These are phyloP conservation scores for Penicillium frequentans DNA, from an alignment of 2,329 filamentous ascomycete species.

Conservation along the genomic window DNA sequence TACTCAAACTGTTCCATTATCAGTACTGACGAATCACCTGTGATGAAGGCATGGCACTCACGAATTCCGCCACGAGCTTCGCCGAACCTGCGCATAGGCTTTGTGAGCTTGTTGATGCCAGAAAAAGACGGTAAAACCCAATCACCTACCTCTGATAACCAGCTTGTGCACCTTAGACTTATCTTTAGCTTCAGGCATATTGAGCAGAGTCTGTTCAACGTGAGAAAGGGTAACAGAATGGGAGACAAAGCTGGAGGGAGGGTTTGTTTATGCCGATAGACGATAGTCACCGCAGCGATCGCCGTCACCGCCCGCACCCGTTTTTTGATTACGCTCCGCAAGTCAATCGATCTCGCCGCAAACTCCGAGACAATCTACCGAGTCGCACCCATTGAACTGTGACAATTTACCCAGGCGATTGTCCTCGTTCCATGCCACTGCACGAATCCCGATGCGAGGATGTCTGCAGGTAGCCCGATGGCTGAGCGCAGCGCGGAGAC, in stretches of 20 bases:
- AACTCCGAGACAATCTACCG: slow-evolving; percentile 1
- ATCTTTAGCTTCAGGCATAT: slow-evolving; percentile 54
- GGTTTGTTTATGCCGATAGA: slow-evolving; percentile 36
- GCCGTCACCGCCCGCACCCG: slow-evolving; percentile 25
- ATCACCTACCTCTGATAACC: slow-evolving; percentile 52
- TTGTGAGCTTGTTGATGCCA: slow-evolving; percentile 27
- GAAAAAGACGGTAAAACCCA: not conserved
- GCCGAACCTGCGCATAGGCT: slow-evolving; percentile 58
- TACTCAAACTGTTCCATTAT: slow-evolving; percentile 75
- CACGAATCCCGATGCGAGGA: slow-evolving; percentile 46
- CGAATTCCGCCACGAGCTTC: slow-evolving; percentile 92
- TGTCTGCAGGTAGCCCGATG: slow-evolving; percentile 48
- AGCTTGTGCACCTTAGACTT: slow-evolving; percentile 95
- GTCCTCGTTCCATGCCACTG: slow-evolving; percentile 31
- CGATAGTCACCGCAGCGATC: slow-evolving; percentile 39
- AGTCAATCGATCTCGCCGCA: not conserved
- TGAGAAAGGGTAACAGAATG: not conserved
- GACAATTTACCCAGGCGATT: not conserved
- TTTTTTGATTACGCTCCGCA: slow-evolving; percentile 33
- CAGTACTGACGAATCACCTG: slow-evolving; percentile 14
- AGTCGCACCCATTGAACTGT: slow-evolving; percentile 9
- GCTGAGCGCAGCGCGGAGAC: slow-evolving; percentile 43
- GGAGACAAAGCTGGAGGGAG: not conserved
- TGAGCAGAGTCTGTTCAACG: slow-evolving; percentile 8
- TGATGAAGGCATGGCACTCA: slow-evolving; percentile 49